Evolutionary conservation across 345 rosid species (phyloP).

Genomic region (Rhodomyrtus tomentosa): DNA sequence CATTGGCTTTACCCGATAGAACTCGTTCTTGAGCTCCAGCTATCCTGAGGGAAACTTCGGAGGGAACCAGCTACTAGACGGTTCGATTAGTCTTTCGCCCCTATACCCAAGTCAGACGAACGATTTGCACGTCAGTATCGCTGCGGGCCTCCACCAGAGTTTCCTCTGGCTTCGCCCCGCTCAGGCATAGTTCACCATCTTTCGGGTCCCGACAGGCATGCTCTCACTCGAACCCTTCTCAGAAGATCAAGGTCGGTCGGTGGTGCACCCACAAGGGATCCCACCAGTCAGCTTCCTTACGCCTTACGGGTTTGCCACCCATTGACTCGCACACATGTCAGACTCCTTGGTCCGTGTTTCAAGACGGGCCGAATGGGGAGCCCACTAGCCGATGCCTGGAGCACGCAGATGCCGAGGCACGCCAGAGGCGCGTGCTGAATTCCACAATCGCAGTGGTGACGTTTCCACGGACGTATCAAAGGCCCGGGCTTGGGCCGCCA

Average conservation of each 20-base stretch:
- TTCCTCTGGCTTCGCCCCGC: background rate
- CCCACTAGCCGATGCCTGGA: constrained; percentile 7
- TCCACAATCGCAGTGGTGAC: background rate
- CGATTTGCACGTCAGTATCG: constrained; percentile 24
- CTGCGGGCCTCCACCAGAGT: background rate
- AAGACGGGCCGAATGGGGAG: constrained; percentile 30
- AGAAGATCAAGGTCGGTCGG: background rate
- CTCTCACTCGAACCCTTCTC: background rate
- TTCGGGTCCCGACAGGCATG: background rate
- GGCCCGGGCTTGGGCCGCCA: too few species aligned
- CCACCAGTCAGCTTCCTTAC: background rate
- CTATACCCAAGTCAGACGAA: constrained; percentile 47
- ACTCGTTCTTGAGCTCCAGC: background rate
- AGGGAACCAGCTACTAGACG: constrained; percentile 42
- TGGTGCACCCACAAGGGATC: background rate
- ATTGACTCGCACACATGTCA: constrained; percentile 34
- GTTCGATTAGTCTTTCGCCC: constrained; percentile 61
- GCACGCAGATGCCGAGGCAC: too few species aligned
- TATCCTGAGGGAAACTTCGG: constrained; percentile 1
- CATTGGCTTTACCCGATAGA: background rate
- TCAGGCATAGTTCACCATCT: background rate
- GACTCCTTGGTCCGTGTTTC: constrained; percentile 46
- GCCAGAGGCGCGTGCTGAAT: background rate
- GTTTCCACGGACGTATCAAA: too few species aligned
- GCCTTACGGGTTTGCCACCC: constrained; percentile 5